Evolutionary conservation across 2,329 filamentous ascomycete genomes (phyloP).

Genomic region (Cercospora janseana): DNA sequence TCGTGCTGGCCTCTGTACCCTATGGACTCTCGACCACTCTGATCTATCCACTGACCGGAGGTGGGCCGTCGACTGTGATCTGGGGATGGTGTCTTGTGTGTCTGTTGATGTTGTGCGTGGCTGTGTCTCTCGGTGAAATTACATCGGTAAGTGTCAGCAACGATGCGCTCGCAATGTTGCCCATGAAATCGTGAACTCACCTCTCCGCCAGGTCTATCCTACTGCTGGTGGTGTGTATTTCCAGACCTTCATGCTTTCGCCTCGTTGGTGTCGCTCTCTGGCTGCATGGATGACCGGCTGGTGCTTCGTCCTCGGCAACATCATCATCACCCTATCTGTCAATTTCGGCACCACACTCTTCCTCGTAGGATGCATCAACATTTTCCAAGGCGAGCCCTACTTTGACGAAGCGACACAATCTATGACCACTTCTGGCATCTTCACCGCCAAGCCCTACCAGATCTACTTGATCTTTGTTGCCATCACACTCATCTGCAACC

Average conservation of each 20-base stretch:
- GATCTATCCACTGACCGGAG: conserved; percentile 64
- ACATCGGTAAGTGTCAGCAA: conserved; percentile 52
- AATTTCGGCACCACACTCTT: conserved; percentile 68
- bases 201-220: conserved; percentile 43
- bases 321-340: conserved; percentile 79
- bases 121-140: conserved; percentile 69
- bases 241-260: conserved; percentile 72
- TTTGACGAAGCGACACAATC: not conserved
- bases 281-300: conserved; percentile 72
- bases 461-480: conserved; percentile 51
- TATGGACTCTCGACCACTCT: conserved; percentile 71
- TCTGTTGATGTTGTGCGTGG: conserved; percentile 69
- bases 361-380: conserved; percentile 55
- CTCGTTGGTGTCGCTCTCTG: conserved; percentile 59
- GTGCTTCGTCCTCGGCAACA: conserved; percentile 75
- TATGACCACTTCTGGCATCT: conserved; percentile 46
- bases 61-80: conserved; percentile 67
- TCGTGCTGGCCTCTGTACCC: conserved; percentile 71
- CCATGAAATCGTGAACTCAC: conserved; percentile 15
- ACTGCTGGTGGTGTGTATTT: conserved; percentile 71
- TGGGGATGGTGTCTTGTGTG: conserved; percentile 71
- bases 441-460: conserved; percentile 46
- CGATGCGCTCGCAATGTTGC: not conserved
- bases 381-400: conserved; percentile 47
- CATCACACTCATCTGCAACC: conserved; percentile 52